Evolutionary conservation across 75 land plant species (phyloP), one percentile per base, ranked within the genome.

Genomic region (Picea glauca): DNA sequence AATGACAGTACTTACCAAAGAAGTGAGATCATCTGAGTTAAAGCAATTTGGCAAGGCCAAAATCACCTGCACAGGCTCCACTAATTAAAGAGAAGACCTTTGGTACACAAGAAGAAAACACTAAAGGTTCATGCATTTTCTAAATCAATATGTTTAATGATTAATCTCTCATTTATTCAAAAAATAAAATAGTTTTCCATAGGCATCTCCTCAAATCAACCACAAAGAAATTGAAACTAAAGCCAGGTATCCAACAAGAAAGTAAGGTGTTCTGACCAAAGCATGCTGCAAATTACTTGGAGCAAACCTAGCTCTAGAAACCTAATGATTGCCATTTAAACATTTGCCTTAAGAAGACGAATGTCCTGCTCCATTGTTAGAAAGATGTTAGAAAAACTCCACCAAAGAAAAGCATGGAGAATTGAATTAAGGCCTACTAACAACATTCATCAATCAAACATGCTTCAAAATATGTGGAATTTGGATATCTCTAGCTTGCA

Each of bases 371-470:
- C 98, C 83, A 93, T 97, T 13, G 96, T 97, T 54, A 97, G 88
- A 77, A 97, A 97, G 23, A 97, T 97, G 75, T 97, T 97, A 59
- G 99, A 97, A 78, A n/a, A 98, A 98, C 99, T 97, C 88, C 18
- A 77, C 70, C 58, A 43, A 60, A 78, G 43, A 14, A 26, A 54
- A 56, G 11, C 31, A 74, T 54, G 50, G 23, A 74, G 20, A 67
- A 17, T 4, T 67, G 38, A 21, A 67, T 38, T 67, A 38, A n/a
- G 72, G 50, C 9, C 43, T 9, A 15, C n/a, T n/a, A 15, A 6
- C 1, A 38, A 8, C 15, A 67, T 9, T 70, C 50, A 21, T 70
- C 73, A 70, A 40, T 70, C 20, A 18, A 2, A 20, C 35, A 38
- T 68, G 23, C 73, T 70, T 70, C 73, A 20, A 70, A n/a, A 40